Percentiles rank a stretch among this genome's conserved stretches.
These are phyloP conservation scores for Hypoxylon sp. DNA, from an alignment of 2,329 filamentous ascomycete genomes.

Conservation along the genomic window DNA sequence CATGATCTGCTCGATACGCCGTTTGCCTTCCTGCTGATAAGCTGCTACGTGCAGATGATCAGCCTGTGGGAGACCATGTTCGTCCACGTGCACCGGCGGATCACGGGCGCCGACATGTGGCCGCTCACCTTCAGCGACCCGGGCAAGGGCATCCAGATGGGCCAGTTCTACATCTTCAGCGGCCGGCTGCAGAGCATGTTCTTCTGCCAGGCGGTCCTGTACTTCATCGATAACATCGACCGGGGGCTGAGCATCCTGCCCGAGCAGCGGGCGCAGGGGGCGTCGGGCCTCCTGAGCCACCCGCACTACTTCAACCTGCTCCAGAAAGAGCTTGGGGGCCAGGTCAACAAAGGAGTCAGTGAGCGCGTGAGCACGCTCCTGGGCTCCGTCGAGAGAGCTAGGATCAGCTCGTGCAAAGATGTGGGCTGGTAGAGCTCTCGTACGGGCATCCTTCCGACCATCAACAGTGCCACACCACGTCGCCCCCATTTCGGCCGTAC, in stretches of 20 bases:
- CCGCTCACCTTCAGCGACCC: conserved; percentile 17
- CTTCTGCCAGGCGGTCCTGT: conserved; percentile 29
- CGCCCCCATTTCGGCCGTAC: neutral
- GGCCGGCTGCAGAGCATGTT: conserved; percentile 31
- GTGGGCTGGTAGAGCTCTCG: conserved; percentile 11
- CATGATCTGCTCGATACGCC: conserved; percentile 16
- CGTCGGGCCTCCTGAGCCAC: conserved; percentile 13
- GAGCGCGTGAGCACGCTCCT: conserved; percentile 14
- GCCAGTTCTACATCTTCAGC: conserved; percentile 30
- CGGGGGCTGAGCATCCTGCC: conserved; percentile 28
- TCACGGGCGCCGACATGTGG: conserved; percentile 7
- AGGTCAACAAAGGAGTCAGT: neutral
- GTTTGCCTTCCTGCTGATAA: conserved; percentile 28
- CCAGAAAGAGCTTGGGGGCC: conserved; percentile 23
- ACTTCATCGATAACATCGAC: conserved; percentile 33
- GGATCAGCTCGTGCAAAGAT: conserved; percentile 12
- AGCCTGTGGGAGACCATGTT: conserved; percentile 30
- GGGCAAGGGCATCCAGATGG: conserved; percentile 30
- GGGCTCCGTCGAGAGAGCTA: conserved; percentile 22
- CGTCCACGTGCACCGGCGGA: conserved; percentile 17
- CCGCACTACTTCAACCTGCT: conserved; percentile 26
- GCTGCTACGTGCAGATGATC: conserved; percentile 35
- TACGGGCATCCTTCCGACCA: neutral
- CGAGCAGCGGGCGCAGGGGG: conserved; percentile 15
- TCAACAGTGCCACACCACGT: neutral